Evolutionary conservation across 768 basidiomycete genomes (phyloP), one percentile per base, ranked within the genome.

Genomic region (Leccinum disarticulatum): DNA sequence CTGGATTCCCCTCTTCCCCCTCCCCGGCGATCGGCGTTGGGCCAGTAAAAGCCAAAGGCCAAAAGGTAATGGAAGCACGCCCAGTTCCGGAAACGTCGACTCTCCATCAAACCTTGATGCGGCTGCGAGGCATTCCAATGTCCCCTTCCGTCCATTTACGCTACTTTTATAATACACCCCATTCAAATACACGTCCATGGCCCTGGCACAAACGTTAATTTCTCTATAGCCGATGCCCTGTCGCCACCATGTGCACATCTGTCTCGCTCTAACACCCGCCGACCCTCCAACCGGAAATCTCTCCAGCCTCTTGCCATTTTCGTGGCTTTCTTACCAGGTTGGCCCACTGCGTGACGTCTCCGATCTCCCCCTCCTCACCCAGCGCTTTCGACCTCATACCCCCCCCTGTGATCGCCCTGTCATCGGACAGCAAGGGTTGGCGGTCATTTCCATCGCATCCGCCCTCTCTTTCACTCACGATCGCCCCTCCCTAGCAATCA

Each of bases 41-140:
- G 35, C 58, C 30, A 49, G 55, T 46, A 68, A 66, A 63, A 60
- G 56, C 36, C 62, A 55, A 63, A 63, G 54, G 47, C 8, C 50
- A 61, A 65, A 65, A 56, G 63, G 64, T 61, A 61, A 68, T 56
- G 60, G 56, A 64, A 62, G 51, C 60, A 56, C 38, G 17, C 48
- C 33, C 43, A 38, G 36, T 41, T 38, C 62, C 51, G 28, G 47
- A 57, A 57, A 31, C 25, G 50, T 60, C 56, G 48, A 36, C 43
- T 19, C 33, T 38, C 52, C 65, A 67, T 71, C 69, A 70, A 71
- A 70, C 65, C 69, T 70, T 70, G 66, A 68, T 58, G 43, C 43
- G 43, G 54, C 50, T 60, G 59, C 58, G 57, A 58, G 63, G 57
- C 58, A 30, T 35, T 46, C 28, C 14, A 27, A 38, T 49, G 47